Percentiles rank a stretch among this genome's conserved stretches.
Evolutionary conservation across 805 yeast genomes (phyloP).

Genomic region (Clavispora vitiphila): DNA sequence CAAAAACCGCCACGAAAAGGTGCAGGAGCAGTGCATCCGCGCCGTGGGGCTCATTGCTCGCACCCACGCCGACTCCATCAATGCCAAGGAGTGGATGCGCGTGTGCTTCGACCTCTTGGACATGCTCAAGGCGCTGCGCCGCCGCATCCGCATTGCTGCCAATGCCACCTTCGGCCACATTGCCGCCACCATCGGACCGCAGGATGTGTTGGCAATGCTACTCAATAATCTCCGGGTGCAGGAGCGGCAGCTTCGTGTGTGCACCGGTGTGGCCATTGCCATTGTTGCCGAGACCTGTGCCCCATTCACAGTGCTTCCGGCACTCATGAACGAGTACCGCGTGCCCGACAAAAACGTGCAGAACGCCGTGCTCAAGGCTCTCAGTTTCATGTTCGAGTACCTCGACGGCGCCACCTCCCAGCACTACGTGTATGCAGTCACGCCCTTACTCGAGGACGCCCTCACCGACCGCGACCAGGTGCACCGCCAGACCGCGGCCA

Average conservation of each 20-base stretch:
- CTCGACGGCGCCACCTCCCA: constrained; percentile 68
- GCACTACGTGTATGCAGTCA: constrained; percentile 75
- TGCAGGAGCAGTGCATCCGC: constrained; percentile 76
- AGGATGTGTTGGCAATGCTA: constrained; percentile 81
- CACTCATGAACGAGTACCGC: constrained; percentile 90
- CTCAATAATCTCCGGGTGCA: constrained; percentile 84
- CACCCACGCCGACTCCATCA: constrained; percentile 71
- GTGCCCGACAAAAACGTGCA: constrained; percentile 91
- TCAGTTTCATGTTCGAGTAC: constrained; percentile 89
- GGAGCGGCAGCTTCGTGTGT: constrained; percentile 93
- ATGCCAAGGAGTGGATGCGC: constrained; percentile 97
- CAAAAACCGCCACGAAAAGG: constrained; percentile 84
- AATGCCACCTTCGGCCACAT: constrained; percentile 88
- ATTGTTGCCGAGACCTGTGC: constrained; percentile 91
- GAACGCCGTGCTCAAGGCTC: constrained; percentile 88
- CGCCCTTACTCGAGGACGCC: constrained; percentile 84
- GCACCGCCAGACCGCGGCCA: constrained; percentile 93
- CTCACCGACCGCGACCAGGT: constrained; percentile 85
- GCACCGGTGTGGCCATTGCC: constrained; percentile 97
- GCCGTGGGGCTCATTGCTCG: constrained; percentile 80
- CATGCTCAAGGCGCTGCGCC: constrained; percentile 75
- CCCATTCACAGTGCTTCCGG: constrained; percentile 91
- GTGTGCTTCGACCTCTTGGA: constrained; percentile 88
- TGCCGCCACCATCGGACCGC: constrained; percentile 92
- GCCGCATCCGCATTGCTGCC: constrained; percentile 75